Evolutionary conservation across 306 rosid genomes (phyloP).

Genomic region (Cucumis hystrix): DNA sequence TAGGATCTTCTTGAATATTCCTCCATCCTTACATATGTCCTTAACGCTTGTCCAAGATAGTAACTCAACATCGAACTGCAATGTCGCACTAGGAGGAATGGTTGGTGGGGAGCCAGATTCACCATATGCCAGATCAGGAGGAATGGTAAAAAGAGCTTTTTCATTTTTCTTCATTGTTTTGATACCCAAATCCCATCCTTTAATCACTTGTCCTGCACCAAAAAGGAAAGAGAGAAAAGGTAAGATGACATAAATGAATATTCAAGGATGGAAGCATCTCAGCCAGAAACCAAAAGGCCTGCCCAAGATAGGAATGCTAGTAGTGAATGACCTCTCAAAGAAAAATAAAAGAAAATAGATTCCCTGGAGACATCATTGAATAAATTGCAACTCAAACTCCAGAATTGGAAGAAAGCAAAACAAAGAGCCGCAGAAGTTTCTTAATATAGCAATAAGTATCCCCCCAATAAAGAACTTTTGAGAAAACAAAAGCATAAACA

Average conservation of each 20-base stretch:
- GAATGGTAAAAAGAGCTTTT: conserved; percentile 72
- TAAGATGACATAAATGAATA: neutral
- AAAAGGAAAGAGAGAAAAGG: neutral
- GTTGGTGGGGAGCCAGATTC: conserved; percentile 75
- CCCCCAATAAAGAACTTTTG: neutral
- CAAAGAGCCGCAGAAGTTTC: neutral
- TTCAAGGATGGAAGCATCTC: neutral
- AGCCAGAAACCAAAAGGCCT: neutral
- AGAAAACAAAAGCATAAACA: neutral
- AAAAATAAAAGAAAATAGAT: neutral
- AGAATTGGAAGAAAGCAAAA: neutral
- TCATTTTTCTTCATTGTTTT: conserved; percentile 87
- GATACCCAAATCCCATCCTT: conserved; percentile 90
- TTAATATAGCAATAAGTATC: neutral
- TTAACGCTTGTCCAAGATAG: conserved; percentile 78
- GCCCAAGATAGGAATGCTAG: neutral
- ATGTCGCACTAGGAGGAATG: conserved; percentile 78
- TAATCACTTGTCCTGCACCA: conserved; percentile 80
- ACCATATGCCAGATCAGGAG: conserved; percentile 74
- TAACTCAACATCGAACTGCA: conserved; percentile 81
- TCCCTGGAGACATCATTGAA: neutral
- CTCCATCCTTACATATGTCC: conserved; percentile 89
- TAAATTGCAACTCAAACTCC: neutral
- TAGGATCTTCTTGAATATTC: conserved; percentile 68
- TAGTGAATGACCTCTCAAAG: neutral